A percentile compares a stretch with the other conserved stretches of the same genome.
Conservation (phyloP, 2,329 filamentous ascomycete genomes). For the Calonectria leucothoes region DNA sequence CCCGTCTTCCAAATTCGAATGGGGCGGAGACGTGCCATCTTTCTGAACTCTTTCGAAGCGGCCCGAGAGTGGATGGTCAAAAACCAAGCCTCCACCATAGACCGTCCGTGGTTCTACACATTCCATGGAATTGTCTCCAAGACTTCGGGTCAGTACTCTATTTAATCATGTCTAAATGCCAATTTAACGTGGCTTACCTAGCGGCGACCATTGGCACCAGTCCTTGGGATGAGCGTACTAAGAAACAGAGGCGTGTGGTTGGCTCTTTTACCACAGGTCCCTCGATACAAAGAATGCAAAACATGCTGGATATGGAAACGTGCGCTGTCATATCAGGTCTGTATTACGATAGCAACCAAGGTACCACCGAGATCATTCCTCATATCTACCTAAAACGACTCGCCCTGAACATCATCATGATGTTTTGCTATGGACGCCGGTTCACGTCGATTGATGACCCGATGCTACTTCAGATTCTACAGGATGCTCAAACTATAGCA, state of each 20-base stretch:
- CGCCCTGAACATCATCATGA: neutral
- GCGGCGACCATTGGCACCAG: conserved; percentile 1
- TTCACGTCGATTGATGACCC: neutral
- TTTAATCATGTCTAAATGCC: neutral
- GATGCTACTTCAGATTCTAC: neutral
- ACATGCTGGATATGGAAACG: neutral
- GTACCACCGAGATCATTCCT: neutral
- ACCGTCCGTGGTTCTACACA: conserved; percentile 6
- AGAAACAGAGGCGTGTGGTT: neutral
- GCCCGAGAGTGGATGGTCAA: neutral
- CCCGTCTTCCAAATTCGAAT: neutral
- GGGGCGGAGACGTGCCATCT: neutral
- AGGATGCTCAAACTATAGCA: neutral
- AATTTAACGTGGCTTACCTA: neutral
- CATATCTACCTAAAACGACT: neutral
- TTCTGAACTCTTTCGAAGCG: neutral
- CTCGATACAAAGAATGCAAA: neutral
- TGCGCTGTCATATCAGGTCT: neutral
- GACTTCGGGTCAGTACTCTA: neutral
- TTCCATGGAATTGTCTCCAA: conserved; percentile 4
- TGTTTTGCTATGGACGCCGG: neutral
- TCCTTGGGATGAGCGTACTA: conserved; percentile 4
- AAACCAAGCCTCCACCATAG: neutral
- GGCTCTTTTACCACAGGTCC: neutral
- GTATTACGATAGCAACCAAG: neutral